Evolutionary conservation across 768 basidiomycete genomes (phyloP).

Genomic region (Tricholoma furcatifolium): DNA sequence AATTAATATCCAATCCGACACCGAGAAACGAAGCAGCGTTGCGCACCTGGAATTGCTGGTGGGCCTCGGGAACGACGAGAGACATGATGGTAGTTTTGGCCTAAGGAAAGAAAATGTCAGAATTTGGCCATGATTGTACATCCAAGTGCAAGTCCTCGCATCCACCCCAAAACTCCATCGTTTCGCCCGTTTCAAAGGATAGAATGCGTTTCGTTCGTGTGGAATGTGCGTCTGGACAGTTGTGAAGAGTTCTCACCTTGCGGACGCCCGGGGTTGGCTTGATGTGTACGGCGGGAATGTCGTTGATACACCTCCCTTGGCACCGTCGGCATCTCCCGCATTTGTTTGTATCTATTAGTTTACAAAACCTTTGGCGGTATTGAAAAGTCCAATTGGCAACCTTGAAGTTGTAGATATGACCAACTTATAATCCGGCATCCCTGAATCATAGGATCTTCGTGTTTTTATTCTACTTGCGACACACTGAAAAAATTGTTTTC

Average conservation of each 20-base stretch:
- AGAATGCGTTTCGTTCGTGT: not conserved
- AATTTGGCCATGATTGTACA: slow-evolving; percentile 15
- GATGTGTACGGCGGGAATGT: slow-evolving; percentile 12
- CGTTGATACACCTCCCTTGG: slow-evolving; percentile 2
- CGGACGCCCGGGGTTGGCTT: slow-evolving; percentile 13
- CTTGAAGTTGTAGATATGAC: too few species aligned
- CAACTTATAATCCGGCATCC: too few species aligned
- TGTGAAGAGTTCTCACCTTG: slow-evolving; percentile 18
- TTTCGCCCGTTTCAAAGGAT: slow-evolving; percentile 5
- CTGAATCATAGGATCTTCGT: too few species aligned
- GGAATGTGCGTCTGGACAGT: not conserved
- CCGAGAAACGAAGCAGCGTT: not conserved
- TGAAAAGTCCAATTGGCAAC: too few species aligned
- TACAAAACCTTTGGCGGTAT: too few species aligned
- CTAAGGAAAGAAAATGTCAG: slow-evolving; percentile 21
- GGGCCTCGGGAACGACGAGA: slow-evolving; percentile 93
- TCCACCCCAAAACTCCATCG: slow-evolving; percentile 18
- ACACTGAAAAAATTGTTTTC: too few species aligned
- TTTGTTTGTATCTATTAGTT: slow-evolving; percentile 12
- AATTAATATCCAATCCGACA: slow-evolving; percentile 1
- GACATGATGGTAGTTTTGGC: slow-evolving; percentile 61
- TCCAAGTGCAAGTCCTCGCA: slow-evolving; percentile 15
- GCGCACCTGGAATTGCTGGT: slow-evolving; percentile 91
- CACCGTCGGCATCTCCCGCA: slow-evolving; percentile 17
- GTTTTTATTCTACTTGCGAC: too few species aligned